These are phyloP conservation scores for Hibiscus syriacus DNA, from an alignment of 345 rosid genomes.

Conservation along the genomic window DNA sequence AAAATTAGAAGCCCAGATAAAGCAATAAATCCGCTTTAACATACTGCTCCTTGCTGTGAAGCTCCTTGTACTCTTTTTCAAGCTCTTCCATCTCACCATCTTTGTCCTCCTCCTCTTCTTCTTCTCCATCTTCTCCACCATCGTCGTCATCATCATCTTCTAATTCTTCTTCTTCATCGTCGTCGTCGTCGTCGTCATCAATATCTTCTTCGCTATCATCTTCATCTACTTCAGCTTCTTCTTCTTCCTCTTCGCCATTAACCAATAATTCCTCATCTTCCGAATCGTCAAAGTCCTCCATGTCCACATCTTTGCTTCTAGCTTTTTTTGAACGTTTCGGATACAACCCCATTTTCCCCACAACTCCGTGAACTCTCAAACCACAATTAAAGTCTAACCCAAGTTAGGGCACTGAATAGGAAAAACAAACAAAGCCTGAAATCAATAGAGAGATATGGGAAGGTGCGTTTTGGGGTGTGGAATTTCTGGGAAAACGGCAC, in stretches of 20 bases:
- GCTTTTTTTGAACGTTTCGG: constrained; percentile 29
- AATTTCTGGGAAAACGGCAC: neutral
- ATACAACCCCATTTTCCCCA: constrained; percentile 25
- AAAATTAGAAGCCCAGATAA: neutral
- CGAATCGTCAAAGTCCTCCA: constrained; percentile 28
- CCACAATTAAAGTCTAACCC: neutral
- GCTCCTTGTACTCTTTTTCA: constrained; percentile 65
- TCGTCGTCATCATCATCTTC: constrained; percentile 14
- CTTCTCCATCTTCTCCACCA: neutral
- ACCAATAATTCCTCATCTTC: constrained; percentile 17
- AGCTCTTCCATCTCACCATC: constrained; percentile 76
- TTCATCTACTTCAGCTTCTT: constrained; percentile 4
- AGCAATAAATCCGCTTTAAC: neutral
- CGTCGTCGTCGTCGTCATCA: constrained; percentile 16
- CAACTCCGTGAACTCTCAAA: neutral
- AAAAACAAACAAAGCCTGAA: neutral
- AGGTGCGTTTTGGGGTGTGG: neutral
- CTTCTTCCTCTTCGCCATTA: constrained; percentile 14
- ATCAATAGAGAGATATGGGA: neutral
- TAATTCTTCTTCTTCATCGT: constrained; percentile 9
- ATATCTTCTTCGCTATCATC: constrained; percentile 16
- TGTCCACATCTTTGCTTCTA: constrained; percentile 20
- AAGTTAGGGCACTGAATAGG: too few species aligned
- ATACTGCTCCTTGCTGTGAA: constrained; percentile 62
- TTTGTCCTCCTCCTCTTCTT: constrained; percentile 15